Percentiles rank a stretch among this genome's conserved stretches.
phyloP scores from a whole-genome alignment of 2,329 filamentous ascomycete species.

The Cordyceps tenuipes region DNA sequence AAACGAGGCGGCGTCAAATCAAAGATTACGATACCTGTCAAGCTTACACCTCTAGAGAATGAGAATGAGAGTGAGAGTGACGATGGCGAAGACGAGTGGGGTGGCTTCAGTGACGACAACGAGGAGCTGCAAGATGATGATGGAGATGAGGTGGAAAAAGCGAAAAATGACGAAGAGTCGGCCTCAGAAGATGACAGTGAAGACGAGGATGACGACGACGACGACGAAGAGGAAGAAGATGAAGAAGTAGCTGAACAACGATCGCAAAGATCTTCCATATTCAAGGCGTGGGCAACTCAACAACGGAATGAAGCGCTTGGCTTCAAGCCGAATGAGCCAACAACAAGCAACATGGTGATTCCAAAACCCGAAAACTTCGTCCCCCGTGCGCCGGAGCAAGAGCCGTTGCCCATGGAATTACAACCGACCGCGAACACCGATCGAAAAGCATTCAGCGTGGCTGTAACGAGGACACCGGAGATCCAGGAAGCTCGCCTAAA shows the following conservation, averaged over 20 bases:
- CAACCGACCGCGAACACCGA: constrained; percentile 49
- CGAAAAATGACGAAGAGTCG: constrained; percentile 20
- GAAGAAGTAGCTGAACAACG: constrained; percentile 22
- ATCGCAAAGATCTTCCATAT: constrained; percentile 49
- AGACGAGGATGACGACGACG: constrained; percentile 23
- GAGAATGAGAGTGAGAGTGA: constrained; percentile 16
- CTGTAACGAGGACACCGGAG: constrained; percentile 58
- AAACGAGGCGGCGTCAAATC: constrained; percentile 55
- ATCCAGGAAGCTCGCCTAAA: constrained; percentile 72
- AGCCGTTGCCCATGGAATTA: constrained; percentile 61
- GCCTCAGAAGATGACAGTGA: constrained; percentile 20
- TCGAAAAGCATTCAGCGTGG: constrained; percentile 69
- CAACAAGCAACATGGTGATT: constrained; percentile 38
- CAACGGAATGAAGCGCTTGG: constrained; percentile 80
- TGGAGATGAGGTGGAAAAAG: constrained; percentile 20
- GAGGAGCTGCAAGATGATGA: constrained; percentile 20
- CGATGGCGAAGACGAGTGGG: constrained; percentile 48
- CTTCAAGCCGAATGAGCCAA: constrained; percentile 39
- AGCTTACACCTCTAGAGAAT: constrained; percentile 30
- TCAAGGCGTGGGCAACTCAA: constrained; percentile 87
- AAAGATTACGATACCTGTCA: constrained; percentile 40
- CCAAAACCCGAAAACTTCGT: constrained; percentile 55
- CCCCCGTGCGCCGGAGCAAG: constrained; percentile 59
- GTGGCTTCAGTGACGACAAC: constrained; percentile 50
- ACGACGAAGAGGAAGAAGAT: constrained; percentile 24